Conservation (phyloP, 768 basidiomycete species). For the Termitomyces sp. region DNA sequence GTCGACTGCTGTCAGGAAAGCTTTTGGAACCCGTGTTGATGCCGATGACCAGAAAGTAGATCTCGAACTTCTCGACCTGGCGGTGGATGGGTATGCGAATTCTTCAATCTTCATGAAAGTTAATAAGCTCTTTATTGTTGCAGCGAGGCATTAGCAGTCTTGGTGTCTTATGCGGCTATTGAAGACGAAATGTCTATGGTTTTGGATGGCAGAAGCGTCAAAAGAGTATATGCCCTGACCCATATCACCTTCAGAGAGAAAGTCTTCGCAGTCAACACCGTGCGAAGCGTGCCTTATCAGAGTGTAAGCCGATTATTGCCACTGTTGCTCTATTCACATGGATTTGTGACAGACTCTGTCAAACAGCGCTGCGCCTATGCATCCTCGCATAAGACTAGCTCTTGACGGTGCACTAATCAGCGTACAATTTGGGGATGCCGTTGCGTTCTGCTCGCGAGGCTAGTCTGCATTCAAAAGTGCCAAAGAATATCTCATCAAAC, state of each 20-base stretch:
- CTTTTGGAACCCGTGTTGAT: slow-evolving; percentile 30
- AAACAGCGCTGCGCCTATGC: slow-evolving; percentile 62
- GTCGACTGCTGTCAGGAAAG: slow-evolving; percentile 38
- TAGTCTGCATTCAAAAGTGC: neutral
- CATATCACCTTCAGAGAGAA: slow-evolving; percentile 38
- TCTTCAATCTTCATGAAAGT: neutral
- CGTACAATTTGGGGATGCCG: slow-evolving; percentile 73
- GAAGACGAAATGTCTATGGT: slow-evolving; percentile 37
- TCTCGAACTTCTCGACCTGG: slow-evolving; percentile 69
- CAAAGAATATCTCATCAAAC: neutral
- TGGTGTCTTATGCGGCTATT: slow-evolving; percentile 61
- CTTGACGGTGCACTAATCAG: slow-evolving; percentile 52
- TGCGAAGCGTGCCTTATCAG: slow-evolving; percentile 68
- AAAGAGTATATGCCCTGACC: slow-evolving; percentile 61
- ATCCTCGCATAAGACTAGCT: slow-evolving; percentile 60
- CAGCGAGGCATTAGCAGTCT: slow-evolving; percentile 49
- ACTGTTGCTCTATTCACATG: neutral
- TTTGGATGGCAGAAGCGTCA: slow-evolving; percentile 37
- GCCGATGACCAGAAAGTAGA: slow-evolving; percentile 47
- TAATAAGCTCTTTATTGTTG: neutral
- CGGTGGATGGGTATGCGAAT: slow-evolving; percentile 42
- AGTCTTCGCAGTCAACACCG: slow-evolving; percentile 37
- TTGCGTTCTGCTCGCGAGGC: slow-evolving; percentile 69
- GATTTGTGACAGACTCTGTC: slow-evolving; percentile 40
- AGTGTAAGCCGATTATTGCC: slow-evolving; percentile 41